Conservation (phyloP, 371 early-diverging fungal species). For the Chytridium lagenaria region DNA sequence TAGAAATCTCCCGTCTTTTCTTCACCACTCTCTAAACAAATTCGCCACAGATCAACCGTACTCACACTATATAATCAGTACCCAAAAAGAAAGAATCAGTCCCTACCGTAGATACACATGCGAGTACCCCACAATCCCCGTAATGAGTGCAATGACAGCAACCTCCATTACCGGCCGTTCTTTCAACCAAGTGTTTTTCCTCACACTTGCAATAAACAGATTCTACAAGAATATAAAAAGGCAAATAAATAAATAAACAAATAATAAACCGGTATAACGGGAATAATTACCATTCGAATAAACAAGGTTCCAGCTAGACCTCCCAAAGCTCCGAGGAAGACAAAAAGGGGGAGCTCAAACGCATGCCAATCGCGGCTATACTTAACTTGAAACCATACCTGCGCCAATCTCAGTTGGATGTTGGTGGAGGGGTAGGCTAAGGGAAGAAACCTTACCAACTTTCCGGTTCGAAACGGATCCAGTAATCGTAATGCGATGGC, state of each 20-base stretch:
- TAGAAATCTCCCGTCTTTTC: constrained; percentile 52
- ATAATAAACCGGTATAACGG: too few species aligned
- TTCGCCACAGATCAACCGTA: constrained; percentile 82
- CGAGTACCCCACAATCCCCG: constrained; percentile 78
- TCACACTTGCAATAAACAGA: constrained; percentile 30
- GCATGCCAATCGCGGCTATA: constrained; percentile 90
- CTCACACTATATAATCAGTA: constrained; percentile 48
- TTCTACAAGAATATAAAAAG: constrained; percentile 43
- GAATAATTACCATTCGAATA: constrained; percentile 60
- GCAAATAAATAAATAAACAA: background rate
- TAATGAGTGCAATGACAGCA: constrained; percentile 70
- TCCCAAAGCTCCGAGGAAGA: constrained; percentile 89
- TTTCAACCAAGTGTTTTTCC: constrained; percentile 61
- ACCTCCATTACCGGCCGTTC: constrained; percentile 76
- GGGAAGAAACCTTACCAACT: constrained; percentile 64
- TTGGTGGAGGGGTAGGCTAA: too few species aligned
- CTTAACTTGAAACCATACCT: constrained; percentile 89
- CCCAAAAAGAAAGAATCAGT: constrained; percentile 38
- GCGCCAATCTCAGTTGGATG: too few species aligned
- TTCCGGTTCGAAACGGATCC: constrained; percentile 94
- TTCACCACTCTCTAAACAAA: constrained; percentile 85
- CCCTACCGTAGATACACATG: constrained; percentile 84
- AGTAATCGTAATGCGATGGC: constrained; percentile 76
- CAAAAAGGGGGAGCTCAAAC: constrained; percentile 85
- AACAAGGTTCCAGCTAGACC: constrained; percentile 91